Evolutionary conservation across 1,139 yeast genomes (phyloP), one percentile per base, ranked within the genome.

Genomic region (Williopsis jadinii): DNA sequence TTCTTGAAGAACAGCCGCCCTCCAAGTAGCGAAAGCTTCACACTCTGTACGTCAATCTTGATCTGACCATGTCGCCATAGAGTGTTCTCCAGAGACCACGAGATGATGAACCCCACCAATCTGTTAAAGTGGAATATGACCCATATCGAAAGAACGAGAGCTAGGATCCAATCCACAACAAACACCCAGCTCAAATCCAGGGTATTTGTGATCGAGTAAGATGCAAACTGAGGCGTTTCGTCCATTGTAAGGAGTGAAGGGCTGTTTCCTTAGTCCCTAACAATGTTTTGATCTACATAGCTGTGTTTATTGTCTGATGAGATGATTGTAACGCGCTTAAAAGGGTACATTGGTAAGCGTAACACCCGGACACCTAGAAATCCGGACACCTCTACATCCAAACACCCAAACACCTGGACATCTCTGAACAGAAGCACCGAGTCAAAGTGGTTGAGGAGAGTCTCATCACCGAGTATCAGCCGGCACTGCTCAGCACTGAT

Each of bases 1-100:
- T 88, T 87, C 53, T 82, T 84, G 56, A 88, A 77, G 58, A 84
- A 77, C 3, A 92, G 45, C 30, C 95, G 72, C 0, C 97, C 97
- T 2, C 90, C 95, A 2, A 92, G 63, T 6, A 84, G 70, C 2
- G 95, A 83, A 5, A 90, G 51, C 55, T 86, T 80, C 27, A 88
- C 53, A 0, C 95, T 75, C 51, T 87, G 92, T 1, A 88, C 64
- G 46, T 76, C 77, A 5, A 90, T 55, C 50, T 77, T 74, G 8
- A 82, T 67, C 38, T 71, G 71, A 53, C 63, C 64, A 14, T 65
- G 62, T 42, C 73, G 73, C 95, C 95, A 87, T n/a, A 88, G 54
- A 8, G 75, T 45, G 50, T 77, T 60, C 41, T 76, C 71, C 28
- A 84, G 53, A 0, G 72, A 28, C 9, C 63, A 59, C 8, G 94